Evolutionary conservation across 2,329 filamentous ascomycete genomes (phyloP).

Genomic region (Spiromastix sp.): DNA sequence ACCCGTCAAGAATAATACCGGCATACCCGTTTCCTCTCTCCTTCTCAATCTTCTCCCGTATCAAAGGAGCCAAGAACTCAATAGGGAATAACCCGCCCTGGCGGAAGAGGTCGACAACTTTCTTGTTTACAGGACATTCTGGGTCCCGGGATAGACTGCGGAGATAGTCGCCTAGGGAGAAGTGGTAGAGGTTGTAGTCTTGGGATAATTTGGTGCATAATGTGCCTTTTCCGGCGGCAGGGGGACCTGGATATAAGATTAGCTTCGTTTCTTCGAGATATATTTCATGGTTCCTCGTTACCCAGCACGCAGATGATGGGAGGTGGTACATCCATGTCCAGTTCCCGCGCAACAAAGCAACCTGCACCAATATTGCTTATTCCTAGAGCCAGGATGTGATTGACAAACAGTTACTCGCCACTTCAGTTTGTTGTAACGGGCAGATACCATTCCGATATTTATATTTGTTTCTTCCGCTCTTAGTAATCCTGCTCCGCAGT

Average conservation of each 20-base stretch:
- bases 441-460: too few species aligned
- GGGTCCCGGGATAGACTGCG: neutral
- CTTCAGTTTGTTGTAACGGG: too few species aligned
- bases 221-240: constrained; percentile 8
- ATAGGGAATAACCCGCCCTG: neutral
- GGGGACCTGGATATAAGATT: constrained; percentile 4
- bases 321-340: too few species aligned
- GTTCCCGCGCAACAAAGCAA: too few species aligned
- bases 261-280: neutral
- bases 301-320: neutral
- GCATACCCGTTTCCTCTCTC: neutral
- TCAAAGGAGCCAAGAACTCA: neutral
- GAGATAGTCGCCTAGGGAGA: constrained; percentile 6
- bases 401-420: too few species aligned
- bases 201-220: constrained; percentile 1
- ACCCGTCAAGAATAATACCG: neutral
- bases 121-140: neutral
- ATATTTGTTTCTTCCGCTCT: too few species aligned
- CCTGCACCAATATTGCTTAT: too few species aligned
- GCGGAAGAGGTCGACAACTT: neutral
- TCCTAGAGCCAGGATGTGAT: too few species aligned
- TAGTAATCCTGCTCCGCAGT: too few species aligned
- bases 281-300: neutral
- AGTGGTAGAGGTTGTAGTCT: constrained; percentile 4
- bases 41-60: neutral